Evolutionary conservation across 202 grass and related monocot species (phyloP), one percentile per base, ranked within the genome.

Genomic region (Brachypodium distachyon): DNA sequence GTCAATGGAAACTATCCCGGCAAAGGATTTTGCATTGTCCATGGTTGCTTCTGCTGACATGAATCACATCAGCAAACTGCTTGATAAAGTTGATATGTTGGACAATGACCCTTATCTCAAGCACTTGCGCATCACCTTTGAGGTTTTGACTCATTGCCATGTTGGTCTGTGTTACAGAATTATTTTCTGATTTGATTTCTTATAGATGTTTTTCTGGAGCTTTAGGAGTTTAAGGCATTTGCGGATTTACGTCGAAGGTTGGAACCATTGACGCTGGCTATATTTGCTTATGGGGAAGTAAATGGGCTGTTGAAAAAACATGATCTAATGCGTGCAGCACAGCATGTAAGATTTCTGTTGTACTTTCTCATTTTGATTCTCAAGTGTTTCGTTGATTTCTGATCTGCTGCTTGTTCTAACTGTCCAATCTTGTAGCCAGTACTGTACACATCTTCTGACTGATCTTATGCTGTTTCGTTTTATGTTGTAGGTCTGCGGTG

Each of bases 41-140:
- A 93, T 97, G 93, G 88, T 89, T 54, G 93, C 93, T 77, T 97
- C 88, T 71, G 90, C 93, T 12, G 93, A 97, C 41, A 81, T 93
- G 62, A 85, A 93, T 63, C 88, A 97, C 74, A 91, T 97, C 61
- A 87, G 82, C 85, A 91, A 83, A 42, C 69, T 97, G 67, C 90
- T 97, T 43, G 75, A 93, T 49, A 77, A 74, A 85, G 90, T 80
- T 40, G 88, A 98, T 81, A 39, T 67, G 37, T 68, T 99, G 74
- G 85, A 39, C 28, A 85, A 81, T 74, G 44, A 78, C 28, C 76
- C 87, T 50, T 38, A 82, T 72, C 52, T 99, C 51, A 90, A 91
- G 67, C 61, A 92, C 63, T 62, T 85, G 16, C 61, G 77, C 64
- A 85, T 99, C 27, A 90, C 85, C 37, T 99, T 94, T 83, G 96